These are phyloP conservation scores for Citrus glauca DNA, from an alignment of 345 rosid species.

Conservation along the genomic window DNA sequence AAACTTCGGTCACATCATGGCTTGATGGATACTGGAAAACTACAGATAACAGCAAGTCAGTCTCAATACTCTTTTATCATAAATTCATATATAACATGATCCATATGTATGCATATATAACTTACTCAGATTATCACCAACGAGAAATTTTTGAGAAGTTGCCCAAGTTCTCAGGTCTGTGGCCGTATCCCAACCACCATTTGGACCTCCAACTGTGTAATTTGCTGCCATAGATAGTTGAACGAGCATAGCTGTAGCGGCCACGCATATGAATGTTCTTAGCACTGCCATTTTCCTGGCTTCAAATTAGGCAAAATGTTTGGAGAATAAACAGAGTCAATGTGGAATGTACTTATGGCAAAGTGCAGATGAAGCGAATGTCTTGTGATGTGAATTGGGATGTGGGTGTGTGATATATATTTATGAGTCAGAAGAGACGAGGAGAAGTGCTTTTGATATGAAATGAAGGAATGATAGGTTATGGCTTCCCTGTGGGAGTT, in stretches of 20 bases:
- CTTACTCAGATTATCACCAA: conserved; percentile 72
- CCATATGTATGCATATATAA: neutral
- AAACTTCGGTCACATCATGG: conserved; percentile 63
- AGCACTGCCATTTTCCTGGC: conserved; percentile 18
- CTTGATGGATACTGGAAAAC: conserved; percentile 49
- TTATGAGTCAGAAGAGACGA: neutral
- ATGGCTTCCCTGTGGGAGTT: conserved; percentile 8
- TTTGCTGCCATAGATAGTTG: conserved; percentile 48
- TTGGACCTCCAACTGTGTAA: conserved; percentile 58
- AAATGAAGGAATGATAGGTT: neutral
- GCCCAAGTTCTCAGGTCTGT: conserved; percentile 54
- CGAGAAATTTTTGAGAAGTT: conserved; percentile 40
- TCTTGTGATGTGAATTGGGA: neutral
- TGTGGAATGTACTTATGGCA: neutral
- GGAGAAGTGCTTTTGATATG: neutral
- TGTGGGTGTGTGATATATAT: neutral
- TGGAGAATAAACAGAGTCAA: neutral
- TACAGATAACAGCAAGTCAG: conserved; percentile 20
- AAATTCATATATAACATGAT: neutral
- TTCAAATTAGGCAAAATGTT: neutral
- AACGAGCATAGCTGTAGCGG: conserved; percentile 34
- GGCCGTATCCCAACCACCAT: conserved; percentile 57
- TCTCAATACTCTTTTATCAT: neutral
- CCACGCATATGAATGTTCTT: conserved; percentile 23
- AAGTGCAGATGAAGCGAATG: neutral